These are phyloP conservation scores for Rhodotorula sp. DNA, from an alignment of 1,284 basidiomycete species.

Conservation along the genomic window DNA sequence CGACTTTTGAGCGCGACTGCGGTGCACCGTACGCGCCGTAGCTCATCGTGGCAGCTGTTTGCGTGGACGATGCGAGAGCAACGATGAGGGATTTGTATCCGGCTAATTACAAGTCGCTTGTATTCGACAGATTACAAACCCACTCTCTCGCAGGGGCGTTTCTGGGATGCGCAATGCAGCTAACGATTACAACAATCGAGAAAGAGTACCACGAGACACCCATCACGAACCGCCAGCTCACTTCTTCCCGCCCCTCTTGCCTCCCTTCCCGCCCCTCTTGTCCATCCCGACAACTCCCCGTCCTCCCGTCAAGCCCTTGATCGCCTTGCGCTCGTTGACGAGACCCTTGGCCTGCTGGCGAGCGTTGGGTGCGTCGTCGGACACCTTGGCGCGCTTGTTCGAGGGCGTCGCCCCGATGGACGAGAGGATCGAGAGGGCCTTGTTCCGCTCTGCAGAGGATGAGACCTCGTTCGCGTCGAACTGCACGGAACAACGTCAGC, in stretches of 20 bases:
- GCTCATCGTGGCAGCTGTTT: background rate
- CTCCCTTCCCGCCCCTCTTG: slow-evolving; percentile 21
- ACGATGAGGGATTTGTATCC: background rate
- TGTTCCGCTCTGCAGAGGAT: slow-evolving; percentile 64
- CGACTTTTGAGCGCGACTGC: slow-evolving; percentile 31
- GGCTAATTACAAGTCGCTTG: background rate
- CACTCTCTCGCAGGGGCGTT: background rate
- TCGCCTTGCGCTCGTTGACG: slow-evolving; percentile 81
- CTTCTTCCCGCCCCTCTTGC: slow-evolving; percentile 9
- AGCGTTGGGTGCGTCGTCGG: slow-evolving; percentile 49
- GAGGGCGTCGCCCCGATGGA: slow-evolving; percentile 68
- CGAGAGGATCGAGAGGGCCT: slow-evolving; percentile 70
- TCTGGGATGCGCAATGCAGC: background rate
- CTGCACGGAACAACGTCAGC: slow-evolving; percentile 50
- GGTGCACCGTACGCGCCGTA: slow-evolving; percentile 29
- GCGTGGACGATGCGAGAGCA: background rate
- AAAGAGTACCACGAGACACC: background rate
- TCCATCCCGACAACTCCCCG: slow-evolving; percentile 30
- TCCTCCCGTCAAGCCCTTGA: slow-evolving; percentile 49
- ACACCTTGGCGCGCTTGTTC: slow-evolving; percentile 57
- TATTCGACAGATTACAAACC: background rate
- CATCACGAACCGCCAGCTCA: background rate
- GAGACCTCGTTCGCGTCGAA: slow-evolving; percentile 76
- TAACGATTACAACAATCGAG: background rate
- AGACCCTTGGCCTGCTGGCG: slow-evolving; percentile 54